Conservation (phyloP, 1,139 yeast genomes). For the Scheffersomyces quercinus region DNA sequence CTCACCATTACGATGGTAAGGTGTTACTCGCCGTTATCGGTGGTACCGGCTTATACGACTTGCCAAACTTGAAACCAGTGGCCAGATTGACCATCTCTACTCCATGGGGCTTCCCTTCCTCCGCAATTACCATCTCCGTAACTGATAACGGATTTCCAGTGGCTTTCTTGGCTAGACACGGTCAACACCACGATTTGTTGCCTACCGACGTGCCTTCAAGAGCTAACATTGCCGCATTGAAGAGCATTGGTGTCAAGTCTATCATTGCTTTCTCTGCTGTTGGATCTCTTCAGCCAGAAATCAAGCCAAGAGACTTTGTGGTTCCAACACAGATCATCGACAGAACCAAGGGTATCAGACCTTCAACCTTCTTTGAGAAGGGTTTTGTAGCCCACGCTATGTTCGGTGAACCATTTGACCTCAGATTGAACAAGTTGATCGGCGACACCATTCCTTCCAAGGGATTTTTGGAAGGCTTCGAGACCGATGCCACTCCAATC, state of each 20-base stretch:
- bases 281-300: conserved; percentile 87
- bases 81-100: conserved; percentile 80
- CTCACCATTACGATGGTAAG: conserved; percentile 39
- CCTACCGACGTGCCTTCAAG: conserved; percentile 91
- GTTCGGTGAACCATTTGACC: conserved; percentile 95
- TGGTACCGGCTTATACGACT: conserved; percentile 94
- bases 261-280: conserved; percentile 95
- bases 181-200: conserved; percentile 80
- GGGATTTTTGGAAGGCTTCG: conserved; percentile 56
- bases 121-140: conserved; percentile 85
- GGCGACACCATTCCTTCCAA: conserved; percentile 52
- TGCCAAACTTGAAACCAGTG: conserved; percentile 80
- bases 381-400: conserved; percentile 98
- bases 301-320: conserved; percentile 92
- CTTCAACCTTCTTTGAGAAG: conserved; percentile 83
- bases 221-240: conserved; percentile 95
- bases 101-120: conserved; percentile 97
- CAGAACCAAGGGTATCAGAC: conserved; percentile 92
- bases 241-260: conserved; percentile 80
- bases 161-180: conserved; percentile 95
- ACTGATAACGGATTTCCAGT: conserved; percentile 78
- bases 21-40: conserved; percentile 89
- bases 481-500: conserved; percentile 30
- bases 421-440: conserved; percentile 65
- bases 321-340: conserved; percentile 94